Evolutionary conservation across 2,329 filamentous ascomycete species (phyloP).

Genomic region (Neoarthrinium moseri): DNA sequence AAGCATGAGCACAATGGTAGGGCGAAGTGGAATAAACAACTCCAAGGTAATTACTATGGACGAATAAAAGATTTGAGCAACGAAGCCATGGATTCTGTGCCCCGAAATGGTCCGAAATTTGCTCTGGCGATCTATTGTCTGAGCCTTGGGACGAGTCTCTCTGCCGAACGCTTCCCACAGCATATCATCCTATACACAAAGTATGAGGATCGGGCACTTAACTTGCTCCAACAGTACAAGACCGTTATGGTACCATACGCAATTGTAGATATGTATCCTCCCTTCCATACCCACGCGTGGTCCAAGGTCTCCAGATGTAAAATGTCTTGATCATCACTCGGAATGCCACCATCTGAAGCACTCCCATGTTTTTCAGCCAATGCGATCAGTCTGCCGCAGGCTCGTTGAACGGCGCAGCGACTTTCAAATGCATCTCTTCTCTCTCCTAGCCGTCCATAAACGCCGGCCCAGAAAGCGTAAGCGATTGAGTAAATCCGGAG

Average conservation of each 20-base stretch:
- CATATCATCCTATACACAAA: slow-evolving; percentile 10
- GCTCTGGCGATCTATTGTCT: slow-evolving; percentile 3
- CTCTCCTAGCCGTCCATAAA: slow-evolving; percentile 1
- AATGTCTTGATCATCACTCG: slow-evolving; percentile 2
- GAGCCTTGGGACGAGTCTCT: not conserved
- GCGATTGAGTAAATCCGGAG: not conserved
- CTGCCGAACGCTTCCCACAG: slow-evolving; percentile 5
- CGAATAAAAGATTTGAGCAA: not conserved
- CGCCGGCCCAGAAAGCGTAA: slow-evolving; percentile 6
- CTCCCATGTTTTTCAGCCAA: slow-evolving; percentile 5
- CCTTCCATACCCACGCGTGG: slow-evolving; percentile 9
- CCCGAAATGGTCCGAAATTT: slow-evolving; percentile 8
- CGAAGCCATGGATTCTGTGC: slow-evolving; percentile 1
- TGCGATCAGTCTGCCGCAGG: slow-evolving; percentile 7
- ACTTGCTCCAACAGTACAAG: slow-evolving; percentile 3
- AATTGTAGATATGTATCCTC: slow-evolving; percentile 11
- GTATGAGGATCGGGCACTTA: slow-evolving; percentile 1
- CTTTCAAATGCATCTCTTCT: not conserved
- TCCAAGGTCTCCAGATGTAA: slow-evolving; percentile 10
- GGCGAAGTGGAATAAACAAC: not conserved
- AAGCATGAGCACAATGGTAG: not conserved
- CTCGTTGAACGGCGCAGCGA: slow-evolving; percentile 6
- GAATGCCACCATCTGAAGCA: slow-evolving; percentile 8
- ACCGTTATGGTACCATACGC: slow-evolving; percentile 10
- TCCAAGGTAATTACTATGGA: not conserved